These are phyloP conservation scores for Vanderwaltozyma verrucispora DNA, from an alignment of 805 yeast genomes.

Conservation along the genomic window DNA sequence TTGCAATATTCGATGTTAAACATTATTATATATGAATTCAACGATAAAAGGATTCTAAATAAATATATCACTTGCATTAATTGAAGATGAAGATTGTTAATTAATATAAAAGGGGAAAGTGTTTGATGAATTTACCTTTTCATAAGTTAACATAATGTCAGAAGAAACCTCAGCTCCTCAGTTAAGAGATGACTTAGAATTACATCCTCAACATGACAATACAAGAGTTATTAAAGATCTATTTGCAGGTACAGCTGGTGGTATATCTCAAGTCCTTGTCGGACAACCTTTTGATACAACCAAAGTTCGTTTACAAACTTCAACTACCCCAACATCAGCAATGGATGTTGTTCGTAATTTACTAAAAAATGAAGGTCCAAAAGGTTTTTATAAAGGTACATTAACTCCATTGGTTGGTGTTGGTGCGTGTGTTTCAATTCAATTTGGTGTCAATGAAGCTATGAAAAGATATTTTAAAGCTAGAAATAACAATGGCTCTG, in stretches of 20 bases:
- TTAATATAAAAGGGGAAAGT: too few species aligned
- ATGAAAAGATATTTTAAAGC: constrained; percentile 72
- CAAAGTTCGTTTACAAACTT: constrained; percentile 85
- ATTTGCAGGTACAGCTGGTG: constrained; percentile 89
- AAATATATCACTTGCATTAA: too few species aligned
- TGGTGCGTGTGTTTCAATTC: constrained; percentile 97
- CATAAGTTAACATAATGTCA: constrained; percentile 16
- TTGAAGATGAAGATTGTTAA: too few species aligned
- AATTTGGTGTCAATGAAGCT: constrained; percentile 88
- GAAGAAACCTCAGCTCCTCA: constrained; percentile 27
- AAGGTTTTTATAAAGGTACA: constrained; percentile 89
- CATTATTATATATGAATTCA: too few species aligned
- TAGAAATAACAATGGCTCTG: constrained; percentile 25
- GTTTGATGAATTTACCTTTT: too few species aligned
- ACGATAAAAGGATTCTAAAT: too few species aligned
- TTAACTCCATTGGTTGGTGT: constrained; percentile 88
- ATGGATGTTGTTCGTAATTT: constrained; percentile 66
- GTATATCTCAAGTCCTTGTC: constrained; percentile 86
- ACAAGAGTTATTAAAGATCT: constrained; percentile 50
- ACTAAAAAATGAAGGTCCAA: constrained; percentile 67
- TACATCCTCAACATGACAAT: constrained; percentile 4
- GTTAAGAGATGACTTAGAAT: constrained; percentile 24
- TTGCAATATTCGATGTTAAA: too few species aligned
- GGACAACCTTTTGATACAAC: constrained; percentile 97
- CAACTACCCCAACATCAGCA: constrained; percentile 62